These are phyloP conservation scores for Zygosaccharomyces siamensis DNA, from an alignment of 805 yeast species.

Conservation along the genomic window DNA sequence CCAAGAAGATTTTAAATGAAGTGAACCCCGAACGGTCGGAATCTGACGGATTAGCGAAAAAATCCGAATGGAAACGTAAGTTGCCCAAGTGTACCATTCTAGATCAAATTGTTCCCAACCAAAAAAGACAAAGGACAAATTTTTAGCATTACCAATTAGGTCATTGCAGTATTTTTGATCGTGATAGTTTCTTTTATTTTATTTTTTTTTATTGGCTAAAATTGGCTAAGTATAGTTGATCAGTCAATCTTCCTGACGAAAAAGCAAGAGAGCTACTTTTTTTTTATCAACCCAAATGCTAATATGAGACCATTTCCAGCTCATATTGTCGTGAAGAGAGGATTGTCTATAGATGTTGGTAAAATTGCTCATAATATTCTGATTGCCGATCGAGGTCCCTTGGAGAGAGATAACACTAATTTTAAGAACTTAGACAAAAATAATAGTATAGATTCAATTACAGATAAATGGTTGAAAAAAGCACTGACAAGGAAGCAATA, in stretches of 20 bases:
- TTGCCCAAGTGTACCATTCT: constrained; percentile 23
- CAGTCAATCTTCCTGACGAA: background rate
- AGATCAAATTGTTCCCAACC: constrained; percentile 12
- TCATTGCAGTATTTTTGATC: background rate
- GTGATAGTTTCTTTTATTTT: background rate
- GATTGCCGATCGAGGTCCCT: background rate
- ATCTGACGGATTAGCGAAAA: background rate
- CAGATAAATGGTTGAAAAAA: constrained; percentile 22
- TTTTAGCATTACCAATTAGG: background rate
- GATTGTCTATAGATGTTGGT: background rate
- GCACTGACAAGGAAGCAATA: constrained; percentile 11
- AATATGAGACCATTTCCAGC: background rate
- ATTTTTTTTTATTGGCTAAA: background rate
- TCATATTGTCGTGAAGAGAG: background rate
- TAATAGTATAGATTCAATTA: constrained; percentile 5
- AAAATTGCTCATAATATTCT: constrained; percentile 2
- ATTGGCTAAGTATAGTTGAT: background rate
- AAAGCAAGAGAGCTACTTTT: background rate
- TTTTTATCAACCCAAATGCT: background rate
- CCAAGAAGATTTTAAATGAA: constrained; percentile 27
- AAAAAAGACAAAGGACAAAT: constrained; percentile 10
- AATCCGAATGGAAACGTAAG: constrained; percentile 25
- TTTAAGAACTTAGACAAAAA: background rate
- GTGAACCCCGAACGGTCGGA: background rate
- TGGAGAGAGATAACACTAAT: background rate